Percentiles rank a stretch among this genome's conserved stretches.
Evolutionary conservation across 495 filamentous ascomycete genomes (phyloP).

Genomic region (Daldinia bambusicola): DNA sequence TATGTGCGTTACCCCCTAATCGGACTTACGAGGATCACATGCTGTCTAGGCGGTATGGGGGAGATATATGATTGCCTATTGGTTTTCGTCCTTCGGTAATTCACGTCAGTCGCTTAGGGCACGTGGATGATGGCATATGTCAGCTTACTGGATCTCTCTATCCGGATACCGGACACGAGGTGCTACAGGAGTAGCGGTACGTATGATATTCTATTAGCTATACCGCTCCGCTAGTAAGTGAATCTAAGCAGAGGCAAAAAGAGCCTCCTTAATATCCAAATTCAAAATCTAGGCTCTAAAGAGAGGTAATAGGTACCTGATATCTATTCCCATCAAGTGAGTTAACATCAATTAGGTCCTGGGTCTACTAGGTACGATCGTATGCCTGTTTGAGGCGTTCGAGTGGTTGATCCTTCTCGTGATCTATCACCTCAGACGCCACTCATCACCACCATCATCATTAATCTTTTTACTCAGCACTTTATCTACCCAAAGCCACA

Average conservation of each 20-base stretch:
- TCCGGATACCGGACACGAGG: background rate
- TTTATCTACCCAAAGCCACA: background rate
- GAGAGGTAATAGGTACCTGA: no score
- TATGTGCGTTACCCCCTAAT: no score
- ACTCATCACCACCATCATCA: background rate
- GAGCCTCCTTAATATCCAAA: background rate
- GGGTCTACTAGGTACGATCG: no score
- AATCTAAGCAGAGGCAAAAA: background rate
- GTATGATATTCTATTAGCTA: background rate
- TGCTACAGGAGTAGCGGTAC: background rate
- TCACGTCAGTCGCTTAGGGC: background rate
- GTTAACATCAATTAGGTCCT: no score
- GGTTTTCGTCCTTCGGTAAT: background rate
- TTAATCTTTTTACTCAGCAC: background rate
- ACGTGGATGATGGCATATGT: background rate
- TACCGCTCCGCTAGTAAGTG: background rate
- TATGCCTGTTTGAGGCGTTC: background rate
- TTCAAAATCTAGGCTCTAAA: background rate
- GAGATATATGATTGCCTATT: no score
- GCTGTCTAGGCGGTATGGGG: no score
- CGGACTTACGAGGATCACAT: no score
- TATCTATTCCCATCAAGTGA: no score
- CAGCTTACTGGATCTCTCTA: background rate
- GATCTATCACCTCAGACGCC: slow-evolving; percentile 6
- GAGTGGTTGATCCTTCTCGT: background rate